Evolutionary conservation across 805 yeast genomes (phyloP), one percentile per base, ranked within the genome.

Genomic region (Candida maesae): DNA sequence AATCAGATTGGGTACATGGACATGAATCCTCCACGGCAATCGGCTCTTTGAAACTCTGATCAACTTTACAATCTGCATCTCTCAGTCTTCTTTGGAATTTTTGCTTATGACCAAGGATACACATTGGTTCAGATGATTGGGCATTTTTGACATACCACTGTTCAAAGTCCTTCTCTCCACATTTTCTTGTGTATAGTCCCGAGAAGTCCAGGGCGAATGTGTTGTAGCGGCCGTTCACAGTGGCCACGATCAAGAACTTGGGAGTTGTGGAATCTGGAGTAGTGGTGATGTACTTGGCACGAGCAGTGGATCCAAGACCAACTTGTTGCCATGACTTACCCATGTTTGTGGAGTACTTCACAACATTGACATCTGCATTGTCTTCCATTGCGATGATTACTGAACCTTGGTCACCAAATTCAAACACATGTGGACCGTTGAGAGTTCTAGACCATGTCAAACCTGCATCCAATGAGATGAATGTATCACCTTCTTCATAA

Each of bases 351-450:
- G 95, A 80, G 52, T 70, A 87, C 40, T 59, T 65, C 32, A 70
- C 61, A 6, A 61, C 60, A 38, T 68, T 67, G 0, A 58, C 52
- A 5, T 53, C 57, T 5, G 68, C 55, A 14, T 58, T 53, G 25
- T 52, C 62, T 27, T 83, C 81, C n/a, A 76, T 60, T 2, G 86
- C 83, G 2, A 83, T 59, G 14, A 85, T 72, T 10, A 87, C 60
- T 53, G 86, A 84, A 25, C 95, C 96, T 44, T 74, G 76, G 60
- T 87, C 95, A 35, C 91, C 95, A 63, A 78, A 79, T 2, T 79
- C 70, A 46, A 74, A 77, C 3, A 68, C 45, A 28, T 76, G 67
- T 3, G 85, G 75, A 32, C 68, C 72, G 19, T 76, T 75, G 12
- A 78, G 51, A 1, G 79, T 74, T 41, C 66, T 57, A 20, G 63